Evolutionary conservation across 2,329 filamentous ascomycete genomes (phyloP).

Genomic region (Pseudogymnoascus sp.): DNA sequence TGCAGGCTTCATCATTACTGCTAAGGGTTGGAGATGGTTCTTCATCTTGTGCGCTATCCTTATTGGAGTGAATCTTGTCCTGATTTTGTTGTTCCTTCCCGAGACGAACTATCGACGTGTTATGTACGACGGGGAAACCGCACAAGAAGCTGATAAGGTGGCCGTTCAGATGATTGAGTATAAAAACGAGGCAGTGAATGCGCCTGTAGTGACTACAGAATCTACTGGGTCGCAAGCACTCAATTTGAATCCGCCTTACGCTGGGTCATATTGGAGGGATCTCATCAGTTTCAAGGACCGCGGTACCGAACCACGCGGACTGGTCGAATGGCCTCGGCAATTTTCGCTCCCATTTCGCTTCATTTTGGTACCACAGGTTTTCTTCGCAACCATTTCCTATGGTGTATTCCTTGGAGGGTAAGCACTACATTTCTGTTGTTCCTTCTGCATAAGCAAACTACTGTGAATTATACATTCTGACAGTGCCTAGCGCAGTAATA

Average conservation of each 20-base stretch:
- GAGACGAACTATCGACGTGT: conserved; percentile 30
- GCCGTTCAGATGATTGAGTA: conserved; percentile 20
- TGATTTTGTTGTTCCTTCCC: conserved; percentile 31
- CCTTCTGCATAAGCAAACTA: neutral
- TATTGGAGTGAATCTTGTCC: conserved; percentile 27
- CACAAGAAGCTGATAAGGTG: conserved; percentile 22
- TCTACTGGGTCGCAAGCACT: conserved; percentile 20
- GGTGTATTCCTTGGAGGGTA: conserved; percentile 22
- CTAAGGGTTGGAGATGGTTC: conserved; percentile 35
- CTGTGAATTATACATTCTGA: conserved; percentile 1
- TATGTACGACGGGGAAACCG: conserved; percentile 26
- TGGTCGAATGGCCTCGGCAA: conserved; percentile 21
- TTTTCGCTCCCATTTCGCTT: conserved; percentile 23
- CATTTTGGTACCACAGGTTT: conserved; percentile 20
- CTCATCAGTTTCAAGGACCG: conserved; percentile 26
- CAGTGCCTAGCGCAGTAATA: conserved; percentile 17
- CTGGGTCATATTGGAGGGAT: conserved; percentile 28
- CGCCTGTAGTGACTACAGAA: conserved; percentile 8
- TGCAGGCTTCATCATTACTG: conserved; percentile 31
- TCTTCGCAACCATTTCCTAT: conserved; percentile 21
- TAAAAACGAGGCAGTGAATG: neutral
- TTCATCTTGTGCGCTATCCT: conserved; percentile 33
- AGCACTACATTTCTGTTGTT: neutral
- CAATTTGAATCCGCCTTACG: conserved; percentile 21
- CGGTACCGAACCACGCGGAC: conserved; percentile 18